Conservation (phyloP, 2,329 filamentous ascomycete species). For the Talaromyces amestolkiae region DNA sequence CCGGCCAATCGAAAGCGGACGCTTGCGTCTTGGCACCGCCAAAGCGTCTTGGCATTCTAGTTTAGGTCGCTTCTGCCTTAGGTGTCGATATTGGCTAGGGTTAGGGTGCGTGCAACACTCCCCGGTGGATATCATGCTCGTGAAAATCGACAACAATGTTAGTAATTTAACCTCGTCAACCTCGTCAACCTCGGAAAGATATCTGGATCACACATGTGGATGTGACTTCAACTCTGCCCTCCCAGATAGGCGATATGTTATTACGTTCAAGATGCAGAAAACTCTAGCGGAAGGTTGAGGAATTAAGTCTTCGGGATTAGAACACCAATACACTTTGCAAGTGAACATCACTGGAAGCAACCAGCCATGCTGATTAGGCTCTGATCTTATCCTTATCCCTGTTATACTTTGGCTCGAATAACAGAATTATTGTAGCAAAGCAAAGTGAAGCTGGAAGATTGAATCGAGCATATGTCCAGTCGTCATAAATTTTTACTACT, state of each 20-base stretch:
- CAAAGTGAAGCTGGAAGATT: neutral
- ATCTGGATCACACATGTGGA: neutral
- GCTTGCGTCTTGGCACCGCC: neutral
- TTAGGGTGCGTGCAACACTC: neutral
- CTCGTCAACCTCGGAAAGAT: neutral
- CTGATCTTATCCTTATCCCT: neutral
- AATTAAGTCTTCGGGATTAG: too few relatives aligned
- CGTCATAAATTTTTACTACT: too few relatives aligned
- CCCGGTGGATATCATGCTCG: neutral
- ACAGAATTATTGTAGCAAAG: too few relatives aligned
- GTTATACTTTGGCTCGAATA: neutral
- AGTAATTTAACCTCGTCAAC: too few relatives aligned
- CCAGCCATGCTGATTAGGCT: neutral
- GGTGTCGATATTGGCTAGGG: neutral
- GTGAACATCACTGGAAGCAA: neutral
- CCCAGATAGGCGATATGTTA: too few relatives aligned
- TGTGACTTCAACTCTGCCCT: neutral
- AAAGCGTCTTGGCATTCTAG: neutral
- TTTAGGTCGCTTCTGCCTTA: neutral
- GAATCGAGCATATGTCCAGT: too few relatives aligned
- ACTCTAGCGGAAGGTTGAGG: too few relatives aligned
- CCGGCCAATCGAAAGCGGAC: constrained; percentile 13
- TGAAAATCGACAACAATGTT: neutral
- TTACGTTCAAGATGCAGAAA: too few relatives aligned
- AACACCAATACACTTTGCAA: too few relatives aligned